These are phyloP conservation scores for Adansonia rubrostipa DNA, from an alignment of 441 rosid genomes.

Conservation along the genomic window DNA sequence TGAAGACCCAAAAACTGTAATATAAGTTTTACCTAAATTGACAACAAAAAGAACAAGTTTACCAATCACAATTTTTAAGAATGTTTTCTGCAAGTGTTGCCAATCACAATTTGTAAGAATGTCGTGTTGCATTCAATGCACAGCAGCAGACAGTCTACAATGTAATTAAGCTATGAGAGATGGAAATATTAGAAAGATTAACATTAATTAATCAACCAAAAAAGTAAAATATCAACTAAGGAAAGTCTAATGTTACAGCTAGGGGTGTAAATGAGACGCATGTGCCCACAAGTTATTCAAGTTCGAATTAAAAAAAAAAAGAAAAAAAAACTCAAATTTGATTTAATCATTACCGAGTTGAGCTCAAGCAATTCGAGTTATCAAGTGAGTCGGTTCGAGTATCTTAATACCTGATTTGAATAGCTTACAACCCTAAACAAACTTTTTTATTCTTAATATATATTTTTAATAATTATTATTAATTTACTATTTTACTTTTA, in stretches of 20 bases:
- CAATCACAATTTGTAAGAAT: background rate
- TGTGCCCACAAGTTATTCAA: too few relatives aligned
- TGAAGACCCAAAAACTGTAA: conserved; percentile 2
- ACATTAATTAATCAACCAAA: conserved; percentile 12
- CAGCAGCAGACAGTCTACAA: background rate
- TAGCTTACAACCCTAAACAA: too few relatives aligned
- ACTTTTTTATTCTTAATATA: too few relatives aligned
- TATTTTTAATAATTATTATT: too few relatives aligned
- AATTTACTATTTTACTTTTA: too few relatives aligned
- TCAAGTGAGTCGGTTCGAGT: too few relatives aligned
- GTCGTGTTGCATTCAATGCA: background rate
- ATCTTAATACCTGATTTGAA: too few relatives aligned
- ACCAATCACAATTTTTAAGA: background rate
- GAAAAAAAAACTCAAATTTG: too few relatives aligned
- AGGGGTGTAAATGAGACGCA: too few relatives aligned
- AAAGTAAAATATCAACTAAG: background rate
- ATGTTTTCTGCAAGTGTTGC: background rate
- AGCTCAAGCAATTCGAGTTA: too few relatives aligned
- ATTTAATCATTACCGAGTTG: too few relatives aligned
- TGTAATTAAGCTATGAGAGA: background rate
- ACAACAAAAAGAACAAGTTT: background rate
- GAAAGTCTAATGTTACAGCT: background rate
- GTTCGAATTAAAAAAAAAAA: too few relatives aligned
- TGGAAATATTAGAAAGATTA: background rate
- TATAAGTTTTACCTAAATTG: background rate